phyloP scores from a whole-genome alignment of 768 basidiomycete species.

The Lactarius sanguifluus region DNA sequence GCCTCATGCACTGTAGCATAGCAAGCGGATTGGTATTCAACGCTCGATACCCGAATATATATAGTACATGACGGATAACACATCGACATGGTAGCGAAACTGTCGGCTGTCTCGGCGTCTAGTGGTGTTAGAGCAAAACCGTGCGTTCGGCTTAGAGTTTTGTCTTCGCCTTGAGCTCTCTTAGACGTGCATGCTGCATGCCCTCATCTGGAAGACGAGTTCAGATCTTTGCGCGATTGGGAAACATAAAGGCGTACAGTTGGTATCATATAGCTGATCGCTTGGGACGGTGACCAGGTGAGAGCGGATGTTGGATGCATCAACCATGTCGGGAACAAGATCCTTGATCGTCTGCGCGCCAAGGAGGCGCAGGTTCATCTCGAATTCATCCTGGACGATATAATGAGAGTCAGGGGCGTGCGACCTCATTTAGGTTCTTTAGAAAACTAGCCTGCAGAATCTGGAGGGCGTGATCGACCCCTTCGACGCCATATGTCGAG shows the following conservation, averaged over 20 bases:
- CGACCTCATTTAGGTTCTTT: neutral
- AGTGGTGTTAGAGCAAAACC: neutral
- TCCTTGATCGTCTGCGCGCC: conserved; percentile 82
- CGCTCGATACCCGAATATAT: conserved; percentile 9
- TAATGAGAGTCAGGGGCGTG: conserved; percentile 9
- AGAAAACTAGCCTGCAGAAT: conserved; percentile 60
- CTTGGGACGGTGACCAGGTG: conserved; percentile 69
- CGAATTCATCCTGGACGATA: conserved; percentile 80
- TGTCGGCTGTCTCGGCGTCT: neutral
- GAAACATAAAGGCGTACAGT: conserved; percentile 59
- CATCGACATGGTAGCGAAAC: neutral
- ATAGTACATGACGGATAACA: conserved; percentile 10
- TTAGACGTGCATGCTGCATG: conserved; percentile 45
- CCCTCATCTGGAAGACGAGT: conserved; percentile 40
- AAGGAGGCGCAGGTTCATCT: conserved; percentile 94
- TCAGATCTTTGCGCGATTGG: conserved; percentile 3
- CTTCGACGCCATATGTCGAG: conserved; percentile 85
- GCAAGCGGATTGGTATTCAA: conserved; percentile 18
- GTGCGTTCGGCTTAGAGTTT: conserved; percentile 14
- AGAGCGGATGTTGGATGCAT: conserved; percentile 63
- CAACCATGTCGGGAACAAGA: conserved; percentile 87
- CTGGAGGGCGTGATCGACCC: conserved; percentile 78
- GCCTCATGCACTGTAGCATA: conserved; percentile 24
- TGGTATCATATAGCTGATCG: conserved; percentile 73
- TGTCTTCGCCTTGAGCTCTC: conserved; percentile 27